Evolutionary conservation across 495 filamentous ascomycete genomes (phyloP), one percentile per base, ranked within the genome.

Genomic region (Immersiella caudata): DNA sequence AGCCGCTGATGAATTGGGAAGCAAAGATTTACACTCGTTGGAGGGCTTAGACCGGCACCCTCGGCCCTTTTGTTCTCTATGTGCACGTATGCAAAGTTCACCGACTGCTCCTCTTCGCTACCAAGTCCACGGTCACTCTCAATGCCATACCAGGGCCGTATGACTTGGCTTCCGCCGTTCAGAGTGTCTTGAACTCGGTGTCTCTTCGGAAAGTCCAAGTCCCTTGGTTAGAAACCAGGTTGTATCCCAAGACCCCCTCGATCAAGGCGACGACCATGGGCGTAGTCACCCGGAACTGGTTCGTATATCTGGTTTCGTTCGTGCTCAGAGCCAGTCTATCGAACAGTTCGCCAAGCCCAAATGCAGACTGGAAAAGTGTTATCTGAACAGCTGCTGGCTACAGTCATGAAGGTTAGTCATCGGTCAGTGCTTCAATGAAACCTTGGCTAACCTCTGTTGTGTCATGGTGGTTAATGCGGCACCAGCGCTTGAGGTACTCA

Each of bases 201-300:
- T 75, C 66, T 36, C 69, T 61, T 21, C 71, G 65, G 18, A 75
- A 73, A 12, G 35, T 67, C 73, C 73, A 75, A 11, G 24, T 35
- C 3, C 24, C 46, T 5, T 67, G 52, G 1, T 49, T 57, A 1
- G 72, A 75, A 0, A 81, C 64, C 27, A 69, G 66, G 68, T 79
- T 69, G 29, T 81, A 81, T 6, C 78, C 79, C 46, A 82, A 54
- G 21, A 78, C 73, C 1, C 79, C 74, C 52, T 82, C 78, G 7
- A 81, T 67, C 2, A 82, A 61, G 0, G 78, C 68, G n/a, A 79
- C 64, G 16, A 81, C 49, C 55, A 76, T 75, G 65, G 79, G 74
- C 4, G 77, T 54, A 1, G 77, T 77, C 24, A 81, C 68, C 0
- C 65, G 65, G 57, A 74, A 76, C 27, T 67, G 29, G 35, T 66